phyloP scores from a whole-genome alignment of 1,284 basidiomycete species.

The Boletus holoroseus region DNA sequence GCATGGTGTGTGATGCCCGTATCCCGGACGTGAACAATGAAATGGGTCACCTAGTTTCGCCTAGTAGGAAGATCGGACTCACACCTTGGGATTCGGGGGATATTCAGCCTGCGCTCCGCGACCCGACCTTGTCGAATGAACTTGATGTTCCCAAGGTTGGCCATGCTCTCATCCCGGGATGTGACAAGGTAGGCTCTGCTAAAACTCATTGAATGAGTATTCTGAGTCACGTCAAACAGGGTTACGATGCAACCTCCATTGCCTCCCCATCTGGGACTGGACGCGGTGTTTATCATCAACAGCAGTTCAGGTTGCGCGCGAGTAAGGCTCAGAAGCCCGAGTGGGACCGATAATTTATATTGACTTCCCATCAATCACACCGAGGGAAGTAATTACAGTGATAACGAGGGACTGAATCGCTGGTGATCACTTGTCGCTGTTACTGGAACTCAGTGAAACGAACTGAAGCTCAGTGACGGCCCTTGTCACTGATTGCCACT shows the following conservation, averaged over 20 bases:
- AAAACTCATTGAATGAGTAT: not conserved
- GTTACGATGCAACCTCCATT: conserved; percentile 67
- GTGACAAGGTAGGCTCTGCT: conserved; percentile 51
- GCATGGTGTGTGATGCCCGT: conserved; percentile 14
- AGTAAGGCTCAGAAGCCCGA: conserved; percentile 13
- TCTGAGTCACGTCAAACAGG: conserved; percentile 36
- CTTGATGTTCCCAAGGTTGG: conserved; percentile 50
- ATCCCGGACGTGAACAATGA: not conserved
- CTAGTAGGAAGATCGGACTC: conserved; percentile 53
- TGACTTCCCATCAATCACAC: too few species aligned
- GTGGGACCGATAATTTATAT: not conserved
- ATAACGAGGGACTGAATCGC: too few species aligned
- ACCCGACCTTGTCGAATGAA: conserved; percentile 46
- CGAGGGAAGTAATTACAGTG: too few species aligned
- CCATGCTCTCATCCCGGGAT: conserved; percentile 65
- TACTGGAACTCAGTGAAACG: too few species aligned
- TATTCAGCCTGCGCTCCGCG: conserved; percentile 51
- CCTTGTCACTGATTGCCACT: too few species aligned
- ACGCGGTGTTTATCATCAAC: conserved; percentile 16
- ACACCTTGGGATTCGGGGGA: conserved; percentile 64
- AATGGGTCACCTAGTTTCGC: not conserved
- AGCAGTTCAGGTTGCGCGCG: conserved; percentile 16
- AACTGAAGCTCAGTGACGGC: too few species aligned
- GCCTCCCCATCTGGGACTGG: conserved; percentile 43
- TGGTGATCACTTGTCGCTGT: too few species aligned